Evolutionary conservation across 352 stramenopile species (phyloP).

Genomic region (Pythium folliculosum): DNA sequence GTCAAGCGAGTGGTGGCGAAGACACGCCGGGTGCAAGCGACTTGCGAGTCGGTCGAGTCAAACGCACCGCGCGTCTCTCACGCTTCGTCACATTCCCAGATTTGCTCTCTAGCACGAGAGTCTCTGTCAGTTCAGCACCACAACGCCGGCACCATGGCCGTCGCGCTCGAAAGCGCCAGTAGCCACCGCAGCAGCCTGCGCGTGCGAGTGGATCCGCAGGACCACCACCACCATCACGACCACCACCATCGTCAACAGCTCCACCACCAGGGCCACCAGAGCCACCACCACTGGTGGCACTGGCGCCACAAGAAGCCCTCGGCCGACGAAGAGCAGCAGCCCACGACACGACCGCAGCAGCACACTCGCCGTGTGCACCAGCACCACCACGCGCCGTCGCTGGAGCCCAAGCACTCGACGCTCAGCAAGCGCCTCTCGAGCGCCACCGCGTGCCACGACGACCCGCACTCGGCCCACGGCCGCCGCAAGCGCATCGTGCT

Average conservation of each 20-base stretch:
- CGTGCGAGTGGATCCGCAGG: constrained; percentile 18
- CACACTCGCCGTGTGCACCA: not conserved
- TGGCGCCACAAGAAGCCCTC: constrained; percentile 17
- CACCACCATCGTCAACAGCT: not conserved
- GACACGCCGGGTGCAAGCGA: not conserved
- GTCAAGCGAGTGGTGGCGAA: constrained; percentile 17
- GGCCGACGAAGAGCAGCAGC: not conserved
- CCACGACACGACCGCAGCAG: not conserved
- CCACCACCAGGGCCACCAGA: constrained; percentile 9
- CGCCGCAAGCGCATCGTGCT: constrained; percentile 26
- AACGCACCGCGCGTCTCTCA: not conserved
- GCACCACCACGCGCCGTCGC: constrained; percentile 3
- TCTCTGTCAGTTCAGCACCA: not conserved
- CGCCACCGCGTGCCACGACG: constrained; percentile 15
- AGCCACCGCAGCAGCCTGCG: constrained; percentile 10
- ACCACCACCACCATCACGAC: constrained; percentile 15
- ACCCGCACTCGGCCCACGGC: constrained; percentile 8
- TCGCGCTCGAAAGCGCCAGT: constrained; percentile 13
- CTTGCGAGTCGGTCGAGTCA: not conserved
- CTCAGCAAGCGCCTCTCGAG: constrained; percentile 22
- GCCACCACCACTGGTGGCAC: constrained; percentile 24
- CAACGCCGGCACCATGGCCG: constrained; percentile 12
- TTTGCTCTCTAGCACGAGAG: not conserved
- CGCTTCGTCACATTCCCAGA: constrained; percentile 23
- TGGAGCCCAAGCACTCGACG: not conserved